phyloP scores from a whole-genome alignment of 495 filamentous ascomycete genomes.

The Hypoxylon intermedium region DNA sequence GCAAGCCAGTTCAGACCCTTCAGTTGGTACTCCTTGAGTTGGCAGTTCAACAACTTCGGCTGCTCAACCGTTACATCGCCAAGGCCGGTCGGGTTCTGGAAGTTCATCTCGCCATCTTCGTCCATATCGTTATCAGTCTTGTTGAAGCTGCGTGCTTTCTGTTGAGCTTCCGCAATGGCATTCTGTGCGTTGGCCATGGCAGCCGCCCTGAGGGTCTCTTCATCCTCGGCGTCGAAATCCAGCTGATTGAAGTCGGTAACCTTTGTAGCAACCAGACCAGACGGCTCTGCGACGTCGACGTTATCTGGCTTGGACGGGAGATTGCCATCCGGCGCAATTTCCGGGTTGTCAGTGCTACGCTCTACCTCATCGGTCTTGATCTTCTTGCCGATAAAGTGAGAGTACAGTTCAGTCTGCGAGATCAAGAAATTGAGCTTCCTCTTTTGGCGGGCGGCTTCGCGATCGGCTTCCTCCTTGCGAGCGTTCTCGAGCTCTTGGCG shows the following conservation, averaged over 20 bases:
- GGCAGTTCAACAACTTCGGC: slow-evolving; percentile 89
- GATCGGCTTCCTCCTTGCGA: slow-evolving; percentile 93
- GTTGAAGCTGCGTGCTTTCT: slow-evolving; percentile 93
- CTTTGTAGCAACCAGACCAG: slow-evolving; percentile 65
- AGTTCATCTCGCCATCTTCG: slow-evolving; percentile 96
- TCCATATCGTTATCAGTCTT: slow-evolving; percentile 68
- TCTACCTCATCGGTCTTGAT: slow-evolving; percentile 96
- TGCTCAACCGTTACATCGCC: slow-evolving; percentile 93
- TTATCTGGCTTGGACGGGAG: slow-evolving; percentile 54
- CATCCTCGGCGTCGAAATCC: slow-evolving; percentile 95
- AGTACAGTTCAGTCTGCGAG: slow-evolving; percentile 97
- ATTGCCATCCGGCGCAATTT: slow-evolving; percentile 58
- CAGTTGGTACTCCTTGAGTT: slow-evolving; percentile 97
- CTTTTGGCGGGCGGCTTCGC: slow-evolving; percentile 95
- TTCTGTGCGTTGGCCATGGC: slow-evolving; percentile 96
- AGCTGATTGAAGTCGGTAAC: slow-evolving; percentile 93
- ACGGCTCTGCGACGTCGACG: slow-evolving; percentile 65
- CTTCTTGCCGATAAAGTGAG: slow-evolving; percentile 99
- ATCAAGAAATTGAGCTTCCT: slow-evolving; percentile 99
- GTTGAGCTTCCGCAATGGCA: slow-evolving; percentile 92
- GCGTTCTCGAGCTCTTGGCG: slow-evolving; percentile 96
- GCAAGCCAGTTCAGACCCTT: slow-evolving; percentile 99
- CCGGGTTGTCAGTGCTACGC: slow-evolving; percentile 79
- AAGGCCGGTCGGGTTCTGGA: slow-evolving; percentile 96
- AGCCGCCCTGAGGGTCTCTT: slow-evolving; percentile 77